Conservation (phyloP, 148 eudicot species). For the Camellia lanceoleosa region DNA sequence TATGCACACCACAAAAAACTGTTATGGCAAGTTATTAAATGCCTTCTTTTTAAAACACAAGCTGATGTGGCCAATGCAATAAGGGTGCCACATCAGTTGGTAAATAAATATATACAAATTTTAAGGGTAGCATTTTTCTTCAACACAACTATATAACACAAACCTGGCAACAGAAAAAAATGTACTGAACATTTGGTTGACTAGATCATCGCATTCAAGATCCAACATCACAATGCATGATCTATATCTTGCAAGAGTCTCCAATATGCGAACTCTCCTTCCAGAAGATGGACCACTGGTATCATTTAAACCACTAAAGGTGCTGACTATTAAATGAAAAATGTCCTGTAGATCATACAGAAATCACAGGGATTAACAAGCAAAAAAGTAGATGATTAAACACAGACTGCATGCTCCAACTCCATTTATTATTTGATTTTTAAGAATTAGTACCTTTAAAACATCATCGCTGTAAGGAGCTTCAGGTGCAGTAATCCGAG, state of each 20-base stretch:
- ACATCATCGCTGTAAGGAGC: constrained; percentile 89
- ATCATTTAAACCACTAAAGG: constrained; percentile 77
- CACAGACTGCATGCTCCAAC: constrained; percentile 4
- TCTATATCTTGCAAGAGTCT: constrained; percentile 91
- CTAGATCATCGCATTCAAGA: constrained; percentile 95
- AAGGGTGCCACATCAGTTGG: not conserved
- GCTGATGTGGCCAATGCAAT: not conserved
- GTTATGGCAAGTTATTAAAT: not conserved
- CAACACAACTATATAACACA: constrained; percentile 1
- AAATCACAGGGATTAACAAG: constrained; percentile 16
- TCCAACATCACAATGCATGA: constrained; percentile 98
- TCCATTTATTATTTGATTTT: not conserved
- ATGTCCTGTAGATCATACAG: constrained; percentile 55
- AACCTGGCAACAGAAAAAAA: constrained; percentile 86
- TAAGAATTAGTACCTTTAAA: constrained; percentile 53
- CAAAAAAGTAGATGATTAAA: not conserved
- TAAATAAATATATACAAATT: not conserved
- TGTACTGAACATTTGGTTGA: constrained; percentile 79
- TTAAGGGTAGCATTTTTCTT: not conserved
- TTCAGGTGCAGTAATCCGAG: constrained; percentile 97
- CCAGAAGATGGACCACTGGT: constrained; percentile 77
- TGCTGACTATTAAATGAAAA: constrained; percentile 73
- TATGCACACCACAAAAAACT: not conserved
- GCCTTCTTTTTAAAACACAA: not conserved
- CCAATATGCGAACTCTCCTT: constrained; percentile 84